Evolutionary conservation across 208 protist genomes (phyloP), one percentile per base, ranked within the genome.

Genomic region (Trypanosoma congolense): DNA sequence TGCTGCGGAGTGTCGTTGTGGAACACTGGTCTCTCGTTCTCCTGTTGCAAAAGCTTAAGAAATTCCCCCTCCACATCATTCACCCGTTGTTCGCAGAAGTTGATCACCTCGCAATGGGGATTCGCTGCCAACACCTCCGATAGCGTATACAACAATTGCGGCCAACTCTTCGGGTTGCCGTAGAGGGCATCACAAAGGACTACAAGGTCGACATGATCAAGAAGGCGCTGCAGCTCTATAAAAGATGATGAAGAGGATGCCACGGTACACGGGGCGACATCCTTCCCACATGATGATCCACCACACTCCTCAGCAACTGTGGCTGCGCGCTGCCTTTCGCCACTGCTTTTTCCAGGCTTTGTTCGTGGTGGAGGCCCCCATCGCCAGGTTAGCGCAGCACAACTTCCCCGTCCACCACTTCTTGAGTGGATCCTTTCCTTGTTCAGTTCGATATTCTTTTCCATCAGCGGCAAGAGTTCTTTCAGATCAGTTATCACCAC

Each of bases 81-180:
- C 19, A 95, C 83, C 29, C 88, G 88, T 65, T 95, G 88, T 66
- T 95, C 88, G 53, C 88, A 95, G 56, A 92, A 92, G 70, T 92
- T 92, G 16, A 95, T 57, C 26, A 95, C 51, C 26, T 77, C 58
- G 50, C 80, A 90, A 6, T 55, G 51, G 2, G 79, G 76, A 49
- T 86, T 87, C 1, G 68, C 66, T 0, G 42, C 55, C 22, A 92
- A 51, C 1, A 95, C 65, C 61, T 92, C 79, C 1, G 71, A 73
- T n/a, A 95, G 74, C 1, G 84, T 92, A 65, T 86, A 91, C 33
- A 95, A 62, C 58, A 95, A 60, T 18, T 67, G 54, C 4, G 77
- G 83, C 85, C 88, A 95, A 57, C 90, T 80, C 47, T 73, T 76
- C 22, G 82, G 79, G 62, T 95, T 95, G 30, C 88, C 88, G 66